Conservation (phyloP, 306 rosid genomes). For the Delonix regia region DNA sequence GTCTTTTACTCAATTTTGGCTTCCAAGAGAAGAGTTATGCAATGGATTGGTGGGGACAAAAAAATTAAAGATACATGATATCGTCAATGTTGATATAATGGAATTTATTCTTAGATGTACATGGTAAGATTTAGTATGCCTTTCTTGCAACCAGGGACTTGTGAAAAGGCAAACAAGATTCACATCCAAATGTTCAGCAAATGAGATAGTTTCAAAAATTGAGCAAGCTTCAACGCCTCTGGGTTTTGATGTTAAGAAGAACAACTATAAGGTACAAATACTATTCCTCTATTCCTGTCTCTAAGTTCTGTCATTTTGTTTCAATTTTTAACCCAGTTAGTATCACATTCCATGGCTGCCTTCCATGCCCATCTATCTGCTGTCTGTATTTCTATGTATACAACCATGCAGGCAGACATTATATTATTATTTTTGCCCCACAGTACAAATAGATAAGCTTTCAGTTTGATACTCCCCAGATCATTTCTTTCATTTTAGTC, state of each 20-base stretch:
- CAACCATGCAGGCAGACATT: background rate
- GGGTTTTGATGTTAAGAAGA: conserved; percentile 92
- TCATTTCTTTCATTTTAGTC: background rate
- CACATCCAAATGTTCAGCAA: conserved; percentile 84
- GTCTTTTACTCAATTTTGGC: conserved; percentile 1
- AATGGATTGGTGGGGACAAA: conserved; percentile 17
- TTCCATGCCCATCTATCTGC: no score
- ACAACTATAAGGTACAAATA: conserved; percentile 73
- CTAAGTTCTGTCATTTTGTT: background rate
- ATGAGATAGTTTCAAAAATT: conserved; percentile 84
- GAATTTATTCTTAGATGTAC: conserved; percentile 7
- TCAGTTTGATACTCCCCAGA: background rate
- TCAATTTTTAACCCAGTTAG: background rate
- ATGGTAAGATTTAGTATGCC: background rate
- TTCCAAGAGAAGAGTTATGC: conserved; percentile 11
- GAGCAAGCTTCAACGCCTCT: conserved; percentile 79
- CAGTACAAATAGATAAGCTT: background rate
- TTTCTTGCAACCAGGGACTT: conserved; percentile 63
- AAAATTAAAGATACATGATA: background rate
- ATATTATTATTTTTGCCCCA: background rate
- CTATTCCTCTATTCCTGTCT: conserved; percentile 17
- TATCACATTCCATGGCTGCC: background rate
- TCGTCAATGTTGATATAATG: background rate
- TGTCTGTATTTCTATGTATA: background rate
- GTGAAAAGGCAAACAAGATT: conserved; percentile 87